A percentile compares a stretch with the other conserved stretches of the same genome.
These are phyloP conservation scores for Podaxis sp. DNA, from an alignment of 768 basidiomycete species.

Conservation along the genomic window DNA sequence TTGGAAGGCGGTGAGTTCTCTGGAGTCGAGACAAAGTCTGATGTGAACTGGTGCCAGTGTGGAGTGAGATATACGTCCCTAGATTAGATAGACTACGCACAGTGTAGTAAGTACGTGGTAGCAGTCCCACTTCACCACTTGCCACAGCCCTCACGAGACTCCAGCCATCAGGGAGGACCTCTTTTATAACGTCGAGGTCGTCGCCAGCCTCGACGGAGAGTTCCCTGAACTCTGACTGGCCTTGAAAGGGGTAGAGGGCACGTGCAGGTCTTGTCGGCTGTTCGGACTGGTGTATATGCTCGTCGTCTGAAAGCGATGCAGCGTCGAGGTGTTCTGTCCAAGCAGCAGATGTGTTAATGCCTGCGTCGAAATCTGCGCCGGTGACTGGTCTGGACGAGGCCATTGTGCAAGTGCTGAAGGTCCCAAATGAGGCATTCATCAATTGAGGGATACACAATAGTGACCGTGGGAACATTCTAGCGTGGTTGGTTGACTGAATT, in stretches of 20 bases:
- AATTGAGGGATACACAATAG: not conserved
- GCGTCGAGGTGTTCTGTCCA: slow-evolving; percentile 51
- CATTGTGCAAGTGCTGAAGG: not conserved
- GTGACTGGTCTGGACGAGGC: slow-evolving; percentile 16
- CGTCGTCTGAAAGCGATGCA: slow-evolving; percentile 38
- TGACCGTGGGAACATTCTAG: not conserved
- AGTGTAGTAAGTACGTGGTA: slow-evolving; percentile 71
- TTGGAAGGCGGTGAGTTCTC: slow-evolving; percentile 30
- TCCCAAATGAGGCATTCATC: not conserved
- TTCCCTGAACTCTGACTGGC: slow-evolving; percentile 72
- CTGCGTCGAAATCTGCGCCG: slow-evolving; percentile 61
- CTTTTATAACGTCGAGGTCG: slow-evolving; percentile 63
- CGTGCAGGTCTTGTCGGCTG: slow-evolving; percentile 48
- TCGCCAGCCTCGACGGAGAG: slow-evolving; percentile 67
- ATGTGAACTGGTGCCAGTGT: slow-evolving; percentile 49
- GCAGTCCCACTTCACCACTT: slow-evolving; percentile 58
- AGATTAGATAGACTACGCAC: slow-evolving; percentile 33
- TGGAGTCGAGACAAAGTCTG: slow-evolving; percentile 54
- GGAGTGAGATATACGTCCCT: slow-evolving; percentile 3
- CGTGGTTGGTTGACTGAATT: not conserved
- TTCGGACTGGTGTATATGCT: slow-evolving; percentile 29
- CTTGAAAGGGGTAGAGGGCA: slow-evolving; percentile 70
- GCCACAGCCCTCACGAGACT: slow-evolving; percentile 56
- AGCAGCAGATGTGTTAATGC: slow-evolving; percentile 71
- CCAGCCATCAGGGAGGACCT: slow-evolving; percentile 76